phyloP scores from a whole-genome alignment of 78 protist genomes.

The Polysphondylium violaceum region DNA sequence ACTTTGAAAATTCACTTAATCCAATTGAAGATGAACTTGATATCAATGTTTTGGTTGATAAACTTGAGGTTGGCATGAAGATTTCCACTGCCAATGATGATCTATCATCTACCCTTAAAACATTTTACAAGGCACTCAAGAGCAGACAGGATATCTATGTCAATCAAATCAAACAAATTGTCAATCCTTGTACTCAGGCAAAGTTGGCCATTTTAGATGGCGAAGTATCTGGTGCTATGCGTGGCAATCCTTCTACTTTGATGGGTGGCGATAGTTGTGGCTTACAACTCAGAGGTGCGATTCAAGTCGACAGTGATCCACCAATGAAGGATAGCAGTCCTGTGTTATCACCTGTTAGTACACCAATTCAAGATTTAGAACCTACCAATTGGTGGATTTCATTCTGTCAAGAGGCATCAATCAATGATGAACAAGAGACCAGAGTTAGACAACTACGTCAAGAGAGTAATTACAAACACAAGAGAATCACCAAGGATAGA shows the following conservation, averaged over 20 bases:
- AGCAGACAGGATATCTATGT: conserved; percentile 42
- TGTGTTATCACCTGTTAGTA: conserved; percentile 13
- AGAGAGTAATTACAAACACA: conserved; percentile 24
- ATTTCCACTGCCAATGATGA: background rate
- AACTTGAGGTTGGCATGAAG: conserved; percentile 42
- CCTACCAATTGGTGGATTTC: conserved; percentile 24
- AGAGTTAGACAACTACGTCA: conserved; percentile 28
- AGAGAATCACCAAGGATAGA: conserved; percentile 46
- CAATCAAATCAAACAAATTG: conserved; percentile 65
- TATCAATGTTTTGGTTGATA: conserved; percentile 29
- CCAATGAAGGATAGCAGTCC: background rate
- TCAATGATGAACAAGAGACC: conserved; percentile 26
- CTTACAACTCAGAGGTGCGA: background rate
- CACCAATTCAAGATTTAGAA: background rate
- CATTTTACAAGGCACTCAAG: conserved; percentile 33
- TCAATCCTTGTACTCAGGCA: conserved; percentile 74
- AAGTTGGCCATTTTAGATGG: conserved; percentile 51
- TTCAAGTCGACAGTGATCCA: background rate
- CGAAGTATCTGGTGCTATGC: background rate
- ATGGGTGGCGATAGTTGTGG: background rate
- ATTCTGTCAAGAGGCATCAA: conserved; percentile 8
- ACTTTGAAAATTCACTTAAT: conserved; percentile 1
- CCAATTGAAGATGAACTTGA: conserved; percentile 25
- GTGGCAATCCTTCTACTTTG: too few relatives aligned
- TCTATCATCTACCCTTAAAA: conserved; percentile 21